A percentile compares a stretch with the other conserved stretches of the same genome.
Evolutionary conservation across 176 grass and related monocot genomes (phyloP).

Genomic region (Stipa capillata): DNA sequence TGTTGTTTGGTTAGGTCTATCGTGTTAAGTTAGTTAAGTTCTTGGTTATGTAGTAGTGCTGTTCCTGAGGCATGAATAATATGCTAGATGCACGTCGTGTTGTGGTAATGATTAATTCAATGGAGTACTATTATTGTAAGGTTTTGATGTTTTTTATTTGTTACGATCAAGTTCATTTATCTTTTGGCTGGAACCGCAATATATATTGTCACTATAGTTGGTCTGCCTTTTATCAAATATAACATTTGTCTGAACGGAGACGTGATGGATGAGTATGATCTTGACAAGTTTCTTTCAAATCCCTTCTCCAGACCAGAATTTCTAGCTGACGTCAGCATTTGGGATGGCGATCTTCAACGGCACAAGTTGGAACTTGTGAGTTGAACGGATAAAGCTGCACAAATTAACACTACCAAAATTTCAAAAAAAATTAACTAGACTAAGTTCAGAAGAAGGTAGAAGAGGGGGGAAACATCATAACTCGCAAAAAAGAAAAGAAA

Average conservation of each 20-base stretch:
- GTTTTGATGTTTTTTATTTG: not conserved
- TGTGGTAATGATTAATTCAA: not conserved
- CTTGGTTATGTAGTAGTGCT: conserved; percentile 18
- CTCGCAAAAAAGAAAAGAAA: not conserved
- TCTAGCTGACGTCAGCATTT: not conserved
- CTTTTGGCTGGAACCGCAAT: not conserved
- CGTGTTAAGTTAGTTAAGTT: conserved; percentile 1
- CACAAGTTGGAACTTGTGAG: not conserved
- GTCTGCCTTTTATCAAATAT: too few species aligned
- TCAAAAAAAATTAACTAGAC: too few species aligned
- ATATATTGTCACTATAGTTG: not conserved
- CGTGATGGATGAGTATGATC: not conserved
- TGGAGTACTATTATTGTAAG: not conserved
- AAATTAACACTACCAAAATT: not conserved
- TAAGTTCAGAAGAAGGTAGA: not conserved
- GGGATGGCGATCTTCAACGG: not conserved
- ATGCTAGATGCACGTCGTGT: conserved; percentile 15
- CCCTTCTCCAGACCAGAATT: not conserved
- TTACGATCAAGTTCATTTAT: not conserved
- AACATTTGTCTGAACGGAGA: not conserved
- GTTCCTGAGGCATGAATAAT: conserved; percentile 40
- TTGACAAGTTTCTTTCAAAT: not conserved
- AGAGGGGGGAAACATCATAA: not conserved
- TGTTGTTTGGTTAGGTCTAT: conserved; percentile 1
- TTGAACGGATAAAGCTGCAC: not conserved